Evolutionary conservation across 1,284 basidiomycete genomes (phyloP), one percentile per base, ranked within the genome.

Genomic region (Athelia sp.): DNA sequence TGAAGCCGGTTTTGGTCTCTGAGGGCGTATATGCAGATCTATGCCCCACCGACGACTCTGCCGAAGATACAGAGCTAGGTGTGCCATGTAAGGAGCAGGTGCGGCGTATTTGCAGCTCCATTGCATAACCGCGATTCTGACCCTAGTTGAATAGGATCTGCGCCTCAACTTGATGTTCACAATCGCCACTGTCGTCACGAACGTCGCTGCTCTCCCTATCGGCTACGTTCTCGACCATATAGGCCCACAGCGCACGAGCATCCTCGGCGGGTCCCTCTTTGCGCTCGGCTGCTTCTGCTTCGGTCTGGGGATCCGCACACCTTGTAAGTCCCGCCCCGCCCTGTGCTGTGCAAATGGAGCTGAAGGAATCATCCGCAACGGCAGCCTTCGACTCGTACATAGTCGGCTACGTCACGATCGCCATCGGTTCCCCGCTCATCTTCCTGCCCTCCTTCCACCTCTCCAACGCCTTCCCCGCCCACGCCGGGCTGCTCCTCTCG

Each of bases 111-210:
- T 40, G 15, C 36, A 40, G n/a, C n/a, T n/a, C n/a, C n/a, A n/a
- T n/a, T n/a, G n/a, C n/a, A n/a, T n/a, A n/a, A n/a, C n/a, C n/a
- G n/a, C n/a, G n/a, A 4, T 40, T 6, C 36, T 40, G 8, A 40
- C 19, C 19, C n/a, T 9, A 6, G 9, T n/a, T n/a, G 8, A n/a
- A n/a, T n/a, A 40, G 36, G 36, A 40, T n/a, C 15, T 40, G 15
- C 6, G 36, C 8, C 36, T 40, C 19, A 40, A 40, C n/a, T 21
- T 40, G 6, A 40, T 40, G 36, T 40, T 40, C n/a, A 40, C 36
- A n/a, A 40, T 40, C 36, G 36, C 36, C 36, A 40, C 36, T 9
- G 36, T 40, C 36, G 36, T 40, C 36, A 40, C 36, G 9, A 40
- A 40, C 19, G 36, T 40, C 36, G 36, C 36, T 9, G 36, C 36